Evolutionary conservation across 345 rosid genomes (phyloP), one percentile per base, ranked within the genome.

Genomic region (Eutrema heterophyllum): DNA sequence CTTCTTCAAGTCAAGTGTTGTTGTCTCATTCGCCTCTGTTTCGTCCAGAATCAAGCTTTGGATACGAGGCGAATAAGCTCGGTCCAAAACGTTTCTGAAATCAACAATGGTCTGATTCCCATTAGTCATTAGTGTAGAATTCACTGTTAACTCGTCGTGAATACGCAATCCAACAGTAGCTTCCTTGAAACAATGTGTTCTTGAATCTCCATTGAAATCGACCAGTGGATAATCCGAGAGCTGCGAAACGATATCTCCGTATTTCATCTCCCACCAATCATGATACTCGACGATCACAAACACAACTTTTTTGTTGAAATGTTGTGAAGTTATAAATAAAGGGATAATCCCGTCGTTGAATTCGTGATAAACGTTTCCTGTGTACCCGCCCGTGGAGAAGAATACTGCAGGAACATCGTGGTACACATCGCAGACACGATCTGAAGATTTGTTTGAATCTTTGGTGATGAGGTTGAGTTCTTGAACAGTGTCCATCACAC

Each of bases 351-450:
- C 94, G 39, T 92, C 96, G 76, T 92, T 89, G 52, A 92, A 89
- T 78, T 92, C 97, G 64, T 92, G 97, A 21, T 88, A 92, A 4
- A 88, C 80, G 60, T 92, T 92, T 30, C 97, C 97, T 0, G 97
- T 92, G 54, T 88, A 92, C 16, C 97, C 97, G 5, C 94, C 90
- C 0, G 97, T 89, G 1, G 94, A 92, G 82, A 89, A 92, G 82
- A 92, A 80, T 79, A 89, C 90, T 0, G 94, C 92, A 0, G 96
- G 91, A 5, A 85, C 96, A 45, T 84, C 79, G 35, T 92, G 89
- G 21, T 46, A 21, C 26, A 89, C 86, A 67, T 92, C 90, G 53
- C 97, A 92, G 4, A 8, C 67, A 56, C 40, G 81, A 35, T 30
- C 30, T 24, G 61, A 29, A 4, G 56, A 64, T 0, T 41, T 67